These are phyloP conservation scores for Flaveria sonorensis DNA, from an alignment of 129 eudicot genomes.

Conservation along the genomic window DNA sequence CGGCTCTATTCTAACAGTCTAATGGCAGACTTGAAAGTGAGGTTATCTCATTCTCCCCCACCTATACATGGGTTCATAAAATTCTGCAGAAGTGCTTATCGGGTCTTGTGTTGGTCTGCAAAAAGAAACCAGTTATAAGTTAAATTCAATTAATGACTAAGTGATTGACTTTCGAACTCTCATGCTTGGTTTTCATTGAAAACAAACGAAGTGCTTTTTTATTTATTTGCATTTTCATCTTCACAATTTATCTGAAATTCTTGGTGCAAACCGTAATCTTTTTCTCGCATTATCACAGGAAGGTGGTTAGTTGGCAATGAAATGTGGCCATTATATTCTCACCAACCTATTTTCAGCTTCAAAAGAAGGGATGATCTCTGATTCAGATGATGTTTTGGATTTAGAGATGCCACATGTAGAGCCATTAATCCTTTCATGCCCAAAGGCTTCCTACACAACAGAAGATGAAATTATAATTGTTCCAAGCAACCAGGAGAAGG, in stretches of 20 bases:
- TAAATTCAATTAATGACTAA: background rate
- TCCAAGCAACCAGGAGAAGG: constrained; percentile 13
- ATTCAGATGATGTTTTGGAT: constrained; percentile 56
- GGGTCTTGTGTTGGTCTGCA: constrained; percentile 50
- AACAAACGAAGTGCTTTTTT: background rate
- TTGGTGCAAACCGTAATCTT: background rate
- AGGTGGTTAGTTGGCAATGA: background rate
- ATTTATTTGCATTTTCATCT: background rate
- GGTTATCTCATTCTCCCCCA: constrained; percentile 23
- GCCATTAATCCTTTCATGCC: constrained; percentile 32
- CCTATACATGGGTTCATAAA: constrained; percentile 30
- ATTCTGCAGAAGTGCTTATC: constrained; percentile 31
- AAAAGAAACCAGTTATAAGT: constrained; percentile 14
- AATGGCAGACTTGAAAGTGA: constrained; percentile 10
- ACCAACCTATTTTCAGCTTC: constrained; percentile 45
- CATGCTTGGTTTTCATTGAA: background rate
- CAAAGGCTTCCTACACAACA: constrained; percentile 57
- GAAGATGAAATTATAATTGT: constrained; percentile 16
- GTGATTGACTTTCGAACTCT: background rate
- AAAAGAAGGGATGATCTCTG: constrained; percentile 47
- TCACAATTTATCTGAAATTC: background rate
- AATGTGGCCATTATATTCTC: constrained; percentile 14
- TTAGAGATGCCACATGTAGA: constrained; percentile 36
- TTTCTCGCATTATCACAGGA: constrained; percentile 12
- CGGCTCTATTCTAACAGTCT: constrained; percentile 12